Evolutionary conservation across 768 basidiomycete species (phyloP), one percentile per base, ranked within the genome.

Genomic region (Hypholoma sublateritium): DNA sequence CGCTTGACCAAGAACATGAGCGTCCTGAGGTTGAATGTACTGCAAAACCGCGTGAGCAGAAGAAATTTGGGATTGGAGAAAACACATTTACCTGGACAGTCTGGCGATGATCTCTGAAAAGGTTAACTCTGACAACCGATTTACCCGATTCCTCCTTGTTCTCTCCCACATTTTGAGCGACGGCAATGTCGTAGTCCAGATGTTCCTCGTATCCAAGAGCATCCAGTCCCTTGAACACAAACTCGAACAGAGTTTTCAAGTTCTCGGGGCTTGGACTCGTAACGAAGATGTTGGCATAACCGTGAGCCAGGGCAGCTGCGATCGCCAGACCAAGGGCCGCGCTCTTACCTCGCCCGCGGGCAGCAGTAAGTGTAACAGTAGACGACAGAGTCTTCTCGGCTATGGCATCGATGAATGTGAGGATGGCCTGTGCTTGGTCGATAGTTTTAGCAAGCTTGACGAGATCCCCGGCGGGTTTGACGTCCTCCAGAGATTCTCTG

Each of bases 1-100:
- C 0, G 97, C 97, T 69, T 98, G 97, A 7, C 96, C 95, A 11
- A 99, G 85, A 17, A 98, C 95, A 69, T 99, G 96, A 0, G 94
- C 90, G 69, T 99, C 97, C 79, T 97, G 87, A 0, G 97, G 97
- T 81, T 95, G 91, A 46, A 99, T 98, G 69, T 98, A 99, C 94
- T 99, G 60, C 14, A 32, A 7, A 42, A 36, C 9, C 6, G 28
- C 28, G 28, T 22, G 34, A 56, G n/a, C 61, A 37, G 24, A 47
- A 48, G 47, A 12, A 36, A 44, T 14, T 36, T 34, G 34, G 24
- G 49, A 36, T 42, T 6, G 21, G 50, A 7, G 22, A 19, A n/a
- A 21, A 70, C 78, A 2, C 59, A 70, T 77, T 1, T 60, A 94
- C 95, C 80, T 98, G 96, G 41, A 99, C 93, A 14, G 95, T 98